Percentiles rank a stretch among this genome's conserved stretches.
These are phyloP conservation scores for Alternaria brassicicola DNA, from an alignment of 2,329 filamentous ascomycete species.

Conservation along the genomic window DNA sequence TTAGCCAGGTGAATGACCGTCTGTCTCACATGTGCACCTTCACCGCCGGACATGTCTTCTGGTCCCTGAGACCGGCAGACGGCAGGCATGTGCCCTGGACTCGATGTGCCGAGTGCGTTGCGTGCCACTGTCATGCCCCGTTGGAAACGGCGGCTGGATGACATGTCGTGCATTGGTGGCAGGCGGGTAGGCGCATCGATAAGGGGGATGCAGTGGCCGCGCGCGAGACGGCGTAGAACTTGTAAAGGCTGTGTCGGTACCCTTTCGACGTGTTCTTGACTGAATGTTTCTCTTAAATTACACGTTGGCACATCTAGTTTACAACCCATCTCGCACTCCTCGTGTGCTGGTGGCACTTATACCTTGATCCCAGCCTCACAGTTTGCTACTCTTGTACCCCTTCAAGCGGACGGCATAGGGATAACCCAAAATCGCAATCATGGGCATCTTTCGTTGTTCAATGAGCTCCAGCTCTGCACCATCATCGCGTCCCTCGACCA, in stretches of 20 bases:
- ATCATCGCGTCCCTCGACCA: constrained; percentile 11
- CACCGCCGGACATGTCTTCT: constrained; percentile 8
- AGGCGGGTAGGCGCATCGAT: constrained; percentile 7
- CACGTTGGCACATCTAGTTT: background rate
- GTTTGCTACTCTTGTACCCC: background rate
- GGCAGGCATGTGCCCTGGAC: constrained; percentile 8
- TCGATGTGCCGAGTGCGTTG: background rate
- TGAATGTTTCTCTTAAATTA: background rate
- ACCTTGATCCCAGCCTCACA: background rate
- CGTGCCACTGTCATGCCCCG: constrained; percentile 14
- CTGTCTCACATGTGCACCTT: constrained; percentile 8
- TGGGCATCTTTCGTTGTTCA: constrained; percentile 22
- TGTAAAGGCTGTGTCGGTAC: background rate
- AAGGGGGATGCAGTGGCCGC: constrained; percentile 9
- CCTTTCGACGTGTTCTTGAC: background rate
- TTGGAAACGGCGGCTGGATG: constrained; percentile 4
- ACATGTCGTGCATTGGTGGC: constrained; percentile 8
- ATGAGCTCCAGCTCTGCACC: constrained; percentile 19
- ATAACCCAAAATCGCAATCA: constrained; percentile 1
- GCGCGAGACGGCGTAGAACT: background rate
- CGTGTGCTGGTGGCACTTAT: background rate
- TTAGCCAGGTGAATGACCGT: constrained; percentile 11
- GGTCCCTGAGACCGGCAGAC: constrained; percentile 3
- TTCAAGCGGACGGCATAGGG: background rate
- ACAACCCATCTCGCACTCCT: background rate